Evolutionary conservation across 768 basidiomycete genomes (phyloP).

Genomic region (Chiua virens): DNA sequence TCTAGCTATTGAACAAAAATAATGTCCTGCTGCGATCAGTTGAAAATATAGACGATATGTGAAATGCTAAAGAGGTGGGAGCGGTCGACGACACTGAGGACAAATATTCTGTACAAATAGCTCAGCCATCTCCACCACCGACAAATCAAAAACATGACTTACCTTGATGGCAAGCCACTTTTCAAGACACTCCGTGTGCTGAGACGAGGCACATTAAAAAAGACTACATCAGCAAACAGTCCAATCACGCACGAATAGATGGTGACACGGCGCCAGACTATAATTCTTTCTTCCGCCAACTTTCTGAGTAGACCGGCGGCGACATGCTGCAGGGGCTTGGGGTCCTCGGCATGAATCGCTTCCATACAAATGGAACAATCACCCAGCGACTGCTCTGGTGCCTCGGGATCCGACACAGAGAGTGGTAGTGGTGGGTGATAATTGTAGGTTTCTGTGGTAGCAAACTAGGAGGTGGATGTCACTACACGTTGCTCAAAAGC

Average conservation of each 20-base stretch:
- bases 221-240: no score
- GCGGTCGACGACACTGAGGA: slow-evolving; percentile 82
- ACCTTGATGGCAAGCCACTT: slow-evolving; percentile 83
- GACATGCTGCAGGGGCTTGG: slow-evolving; percentile 35
- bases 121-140: not conserved
- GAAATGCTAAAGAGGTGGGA: slow-evolving; percentile 65
- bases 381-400: slow-evolving; percentile 72
- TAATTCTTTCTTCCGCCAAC: slow-evolving; percentile 58
- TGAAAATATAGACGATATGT: slow-evolving; percentile 2
- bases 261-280: slow-evolving; percentile 86
- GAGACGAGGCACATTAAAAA: not conserved
- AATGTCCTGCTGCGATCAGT: not conserved
- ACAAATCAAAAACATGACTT: not conserved
- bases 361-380: slow-evolving; percentile 97
- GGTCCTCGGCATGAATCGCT: slow-evolving; percentile 58
- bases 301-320: slow-evolving; percentile 39
- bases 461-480: slow-evolving; percentile 47
- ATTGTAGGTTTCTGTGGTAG: slow-evolving; percentile 64
- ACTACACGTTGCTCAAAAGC: not conserved
- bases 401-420: slow-evolving; percentile 62
- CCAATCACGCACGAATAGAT: slow-evolving; percentile 68
- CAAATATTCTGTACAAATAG: slow-evolving; percentile 68
- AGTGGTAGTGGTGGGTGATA: slow-evolving; percentile 79
- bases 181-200: slow-evolving; percentile 90
- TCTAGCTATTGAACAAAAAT: not conserved